These are phyloP conservation scores for Sclerotinia sclerotiorum DNA, from an alignment of 2,329 filamentous ascomycete species.

Conservation along the genomic window DNA sequence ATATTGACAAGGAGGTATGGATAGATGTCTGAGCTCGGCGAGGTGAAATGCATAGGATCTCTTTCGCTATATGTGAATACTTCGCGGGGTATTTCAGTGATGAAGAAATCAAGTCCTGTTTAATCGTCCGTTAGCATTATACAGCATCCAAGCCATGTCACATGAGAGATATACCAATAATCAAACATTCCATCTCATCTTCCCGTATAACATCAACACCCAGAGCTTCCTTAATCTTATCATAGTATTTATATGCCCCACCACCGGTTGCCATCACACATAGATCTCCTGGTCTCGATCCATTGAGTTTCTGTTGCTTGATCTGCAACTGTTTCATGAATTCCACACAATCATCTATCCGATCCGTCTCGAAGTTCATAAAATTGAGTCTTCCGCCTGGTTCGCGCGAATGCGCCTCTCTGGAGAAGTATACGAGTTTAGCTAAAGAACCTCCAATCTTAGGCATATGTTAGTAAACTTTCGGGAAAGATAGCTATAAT, in stretches of 20 bases:
- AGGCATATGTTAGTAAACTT: slow-evolving; percentile 22
- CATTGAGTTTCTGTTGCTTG: slow-evolving; percentile 76
- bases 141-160: neutral
- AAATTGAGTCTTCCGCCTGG: slow-evolving; percentile 92
- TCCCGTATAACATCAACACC: slow-evolving; percentile 87
- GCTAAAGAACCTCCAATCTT: slow-evolving; percentile 94
- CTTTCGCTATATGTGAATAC: slow-evolving; percentile 95
- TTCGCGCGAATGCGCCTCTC: slow-evolving; percentile 75
- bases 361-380: slow-evolving; percentile 92
- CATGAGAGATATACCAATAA: slow-evolving; percentile 69
- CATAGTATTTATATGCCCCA: slow-evolving; percentile 95
- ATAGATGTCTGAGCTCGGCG: slow-evolving; percentile 78
- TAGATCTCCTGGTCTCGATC: slow-evolving; percentile 67
- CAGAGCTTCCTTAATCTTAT: slow-evolving; percentile 78
- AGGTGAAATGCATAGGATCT: slow-evolving; percentile 86
- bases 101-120: slow-evolving; percentile 93
- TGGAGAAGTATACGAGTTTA: slow-evolving; percentile 96
- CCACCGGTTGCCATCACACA: slow-evolving; percentile 96
- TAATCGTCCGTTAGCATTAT: slow-evolving; percentile 1
- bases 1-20: slow-evolving; percentile 98
- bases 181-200: slow-evolving; percentile 98
- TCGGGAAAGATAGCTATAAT: neutral
- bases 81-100: slow-evolving; percentile 93
- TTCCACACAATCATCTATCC: slow-evolving; percentile 88
- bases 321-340: slow-evolving; percentile 85